phyloP scores from a whole-genome alignment of 768 basidiomycete species.

The Dioszegia hungarica region DNA sequence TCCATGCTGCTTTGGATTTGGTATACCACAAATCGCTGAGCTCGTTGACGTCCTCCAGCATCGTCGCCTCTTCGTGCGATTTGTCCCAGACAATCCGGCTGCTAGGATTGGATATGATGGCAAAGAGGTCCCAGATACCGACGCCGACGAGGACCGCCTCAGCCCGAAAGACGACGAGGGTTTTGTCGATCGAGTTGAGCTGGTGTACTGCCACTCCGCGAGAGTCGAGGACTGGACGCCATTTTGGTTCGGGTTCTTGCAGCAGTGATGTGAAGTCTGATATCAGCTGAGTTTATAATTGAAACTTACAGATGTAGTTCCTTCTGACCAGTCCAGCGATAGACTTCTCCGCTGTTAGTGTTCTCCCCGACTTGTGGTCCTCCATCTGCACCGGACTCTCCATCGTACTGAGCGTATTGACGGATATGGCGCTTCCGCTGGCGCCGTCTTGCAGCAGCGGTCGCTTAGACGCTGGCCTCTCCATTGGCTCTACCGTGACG shows the following conservation, averaged over 20 bases:
- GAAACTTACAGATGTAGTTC: conserved; percentile 71
- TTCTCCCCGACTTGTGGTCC: conserved; percentile 34
- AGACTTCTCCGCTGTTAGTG: conserved; percentile 67
- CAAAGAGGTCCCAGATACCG: conserved; percentile 89
- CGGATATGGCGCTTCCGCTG: conserved; percentile 41
- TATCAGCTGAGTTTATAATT: conserved; percentile 6
- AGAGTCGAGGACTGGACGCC: conserved; percentile 73
- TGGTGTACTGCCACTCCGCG: conserved; percentile 91
- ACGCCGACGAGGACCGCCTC: conserved; percentile 97
- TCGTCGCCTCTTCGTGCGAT: conserved; percentile 74
- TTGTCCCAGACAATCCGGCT: conserved; percentile 82
- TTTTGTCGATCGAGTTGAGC: conserved; percentile 93
- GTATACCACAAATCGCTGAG: conserved; percentile 84
- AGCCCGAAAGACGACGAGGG: conserved; percentile 88
- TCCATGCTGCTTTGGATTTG: conserved; percentile 88
- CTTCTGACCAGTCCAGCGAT: conserved; percentile 80
- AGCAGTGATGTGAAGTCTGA: conserved; percentile 83
- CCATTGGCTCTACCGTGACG: conserved; percentile 35
- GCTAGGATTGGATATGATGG: conserved; percentile 78
- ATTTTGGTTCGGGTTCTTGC: conserved; percentile 97
- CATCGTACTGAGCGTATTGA: conserved; percentile 39
- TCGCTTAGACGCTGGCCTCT: conserved; percentile 4
- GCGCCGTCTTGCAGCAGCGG: conserved; percentile 38
- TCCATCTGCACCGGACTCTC: conserved; percentile 9
- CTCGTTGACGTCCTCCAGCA: conserved; percentile 78